Percentiles rank a stretch among this genome's conserved stretches.
Evolutionary conservation across 2,329 filamentous ascomycete species (phyloP).

Genomic region (Diaporthe ilicicola): DNA sequence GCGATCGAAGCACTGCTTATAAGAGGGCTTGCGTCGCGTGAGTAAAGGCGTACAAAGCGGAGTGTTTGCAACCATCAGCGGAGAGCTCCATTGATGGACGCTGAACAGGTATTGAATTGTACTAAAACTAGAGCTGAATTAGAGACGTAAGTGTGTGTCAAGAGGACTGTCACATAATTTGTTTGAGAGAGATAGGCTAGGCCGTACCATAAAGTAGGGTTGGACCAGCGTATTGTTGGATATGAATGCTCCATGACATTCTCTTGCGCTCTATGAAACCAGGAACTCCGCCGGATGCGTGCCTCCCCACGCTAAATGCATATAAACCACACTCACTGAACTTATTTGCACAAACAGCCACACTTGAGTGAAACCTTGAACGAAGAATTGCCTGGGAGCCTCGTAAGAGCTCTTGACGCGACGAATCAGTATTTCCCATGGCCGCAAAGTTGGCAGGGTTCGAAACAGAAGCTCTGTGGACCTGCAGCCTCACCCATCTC

Average conservation of each 20-base stretch:
- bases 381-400: neutral
- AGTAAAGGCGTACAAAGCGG: neutral
- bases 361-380: neutral
- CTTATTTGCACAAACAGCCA: neutral
- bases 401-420: neutral
- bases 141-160: neutral
- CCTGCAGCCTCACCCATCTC: neutral
- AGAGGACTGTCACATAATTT: neutral
- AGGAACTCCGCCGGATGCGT: constrained; percentile 18
- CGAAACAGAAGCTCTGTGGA: neutral
- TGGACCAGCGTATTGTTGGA: neutral
- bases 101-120: neutral
- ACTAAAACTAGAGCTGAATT: neutral
- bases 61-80: neutral
- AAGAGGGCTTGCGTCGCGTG: too few relatives aligned
- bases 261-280: constrained; percentile 7
- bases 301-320: constrained; percentile 3
- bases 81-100: neutral
- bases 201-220: neutral
- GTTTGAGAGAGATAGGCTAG: neutral
- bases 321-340: neutral
- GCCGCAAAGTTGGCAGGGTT: neutral
- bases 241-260: constrained; percentile 8
- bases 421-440: neutral
- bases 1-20: neutral